Base-by-base conservation (phyloP, 768 basidiomycete species). In the Mycena haematopus region DNA sequence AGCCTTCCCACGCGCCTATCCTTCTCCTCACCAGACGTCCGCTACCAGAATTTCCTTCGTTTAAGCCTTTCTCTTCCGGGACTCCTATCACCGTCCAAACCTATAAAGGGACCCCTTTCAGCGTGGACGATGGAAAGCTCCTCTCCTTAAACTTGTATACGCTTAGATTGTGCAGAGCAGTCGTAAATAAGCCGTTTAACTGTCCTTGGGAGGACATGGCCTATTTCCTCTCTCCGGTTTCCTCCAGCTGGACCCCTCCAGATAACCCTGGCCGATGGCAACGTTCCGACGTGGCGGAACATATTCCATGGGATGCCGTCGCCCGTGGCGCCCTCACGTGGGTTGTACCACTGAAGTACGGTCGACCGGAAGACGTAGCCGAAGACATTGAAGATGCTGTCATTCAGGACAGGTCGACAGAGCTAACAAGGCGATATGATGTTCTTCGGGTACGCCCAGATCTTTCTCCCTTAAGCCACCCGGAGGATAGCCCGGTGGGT, bases 371-470 rank as follows among this genome's bases (percentile, higher is more conserved):
- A 55, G 70, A 73, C 9, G 69, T 84, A 22, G 76, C 79, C 33
- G 73, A 77, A 38, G 85, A 82, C 52, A 72, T 89, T 21, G 69
- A 80, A 52, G 90, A 92, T 68, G 83, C 86, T 25, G 77, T 95
- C 22, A 77, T 95, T 35, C 90, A 92, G 73, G 92, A 94, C 68
- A 80, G 91, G 60, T 80, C 79, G 76, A 84, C 85, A n/a, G 91
- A 91, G 70, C 91, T 88, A 68, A 92, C 91, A 2, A 79, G 88
- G 62, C 81, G 91, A 47, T 93, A 89, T 71, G 82, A 81, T 68
- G 83, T 82, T 21, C 70, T 84, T 27, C 75, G 72, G 45, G 72
- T 93, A 33, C 79, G 92, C 53, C 75, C 69, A 22, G 93, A 95
- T 72, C 71, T 95, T 68, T 87, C 82, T 17, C 93, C 93, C 29